Base-by-base conservation (phyloP, 148 eudicot genomes). In the Persicaria maculosa region DNA sequence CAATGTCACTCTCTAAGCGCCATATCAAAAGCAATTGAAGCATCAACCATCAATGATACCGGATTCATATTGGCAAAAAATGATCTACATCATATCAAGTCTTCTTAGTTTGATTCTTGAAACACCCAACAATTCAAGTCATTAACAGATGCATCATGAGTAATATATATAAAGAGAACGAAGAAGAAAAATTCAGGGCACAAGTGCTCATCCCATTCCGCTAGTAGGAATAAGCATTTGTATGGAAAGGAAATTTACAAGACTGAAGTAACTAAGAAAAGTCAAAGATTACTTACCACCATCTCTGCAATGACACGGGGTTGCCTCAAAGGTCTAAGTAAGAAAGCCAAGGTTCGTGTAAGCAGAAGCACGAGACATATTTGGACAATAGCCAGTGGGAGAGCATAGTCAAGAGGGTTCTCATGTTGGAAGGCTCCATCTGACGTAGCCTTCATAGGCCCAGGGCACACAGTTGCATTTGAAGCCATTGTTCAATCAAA, bases 251-350 rank as follows among this genome's bases (percentile, higher is more conserved):
- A 15, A 65, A 40, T 43, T 40, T 40, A 1, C 40, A 17, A 43
- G 70, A 43, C 46, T 12, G 5, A 65, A 15, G 6, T 36, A 15
- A 43, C 70, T 15, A 14, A 65, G 70, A 40, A 0, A 15, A 40
- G 46, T 14, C 17, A 0, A 31, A 40, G 47, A 40, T 65, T 14
- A 62, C 70, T 89, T 86, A 91, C 97, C 72, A 89, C 74, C 70
- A 91, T 84, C 84, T 91, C 97, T 36, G 94, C 94, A 44, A 91
- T 83, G 44, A 91, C 97, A 67, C 93, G 91, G 68, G 97, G 97
- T 81, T 91, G 97, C 44, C 97, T 81, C 15, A 91, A 77, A 25
- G 97, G 94, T 72, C 73, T 83, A 9, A 91, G 85, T 74, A 89
- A 67, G 73, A 84, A 81, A 52, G 94, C 97, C 44, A 92, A 80